Percentiles rank a stretch among this genome's conserved stretches.
These are phyloP conservation scores for Strobilomyces echinocephalus DNA, from an alignment of 768 basidiomycete species.

Conservation along the genomic window DNA sequence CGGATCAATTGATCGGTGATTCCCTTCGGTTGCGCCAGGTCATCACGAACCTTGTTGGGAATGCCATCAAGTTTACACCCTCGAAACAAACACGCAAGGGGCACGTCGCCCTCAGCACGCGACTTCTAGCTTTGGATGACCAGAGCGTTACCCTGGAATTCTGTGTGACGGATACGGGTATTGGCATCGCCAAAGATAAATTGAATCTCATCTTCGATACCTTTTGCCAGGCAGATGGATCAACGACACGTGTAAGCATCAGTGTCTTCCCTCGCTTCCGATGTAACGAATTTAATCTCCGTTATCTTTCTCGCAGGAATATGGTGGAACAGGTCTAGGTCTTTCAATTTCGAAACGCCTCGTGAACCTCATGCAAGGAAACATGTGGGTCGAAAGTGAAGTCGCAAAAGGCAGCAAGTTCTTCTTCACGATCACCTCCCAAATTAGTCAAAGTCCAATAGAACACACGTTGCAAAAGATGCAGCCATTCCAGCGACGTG, in stretches of 20 bases:
- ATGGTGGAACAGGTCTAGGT: conserved; percentile 94
- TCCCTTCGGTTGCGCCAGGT: conserved; percentile 91
- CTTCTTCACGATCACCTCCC: conserved; percentile 93
- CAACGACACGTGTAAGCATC: conserved; percentile 78
- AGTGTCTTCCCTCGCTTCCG: conserved; percentile 6
- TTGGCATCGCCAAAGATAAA: conserved; percentile 98
- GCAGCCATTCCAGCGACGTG: conserved; percentile 80
- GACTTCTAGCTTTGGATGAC: conserved; percentile 74
- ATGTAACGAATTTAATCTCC: conserved; percentile 13
- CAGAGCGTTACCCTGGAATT: conserved; percentile 89
- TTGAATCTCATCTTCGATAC: conserved; percentile 98
- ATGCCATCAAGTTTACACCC: conserved; percentile 96
- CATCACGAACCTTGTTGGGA: conserved; percentile 92
- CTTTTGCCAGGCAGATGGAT: conserved; percentile 98
- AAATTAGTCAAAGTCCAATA: conserved; percentile 69
- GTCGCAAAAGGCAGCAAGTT: conserved; percentile 90
- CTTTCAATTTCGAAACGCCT: conserved; percentile 97
- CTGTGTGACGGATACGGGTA: conserved; percentile 96
- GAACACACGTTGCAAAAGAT: conserved; percentile 75
- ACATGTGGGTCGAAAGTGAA: conserved; percentile 98
- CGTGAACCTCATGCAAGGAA: conserved; percentile 95
- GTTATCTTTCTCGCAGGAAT: conserved; percentile 54
- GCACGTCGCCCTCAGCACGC: conserved; percentile 83
- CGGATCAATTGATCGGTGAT: conserved; percentile 95
- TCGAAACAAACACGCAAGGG: conserved; percentile 75